Conservation (phyloP, 306 rosid species). For the Trichosanthes cucumerina region DNA sequence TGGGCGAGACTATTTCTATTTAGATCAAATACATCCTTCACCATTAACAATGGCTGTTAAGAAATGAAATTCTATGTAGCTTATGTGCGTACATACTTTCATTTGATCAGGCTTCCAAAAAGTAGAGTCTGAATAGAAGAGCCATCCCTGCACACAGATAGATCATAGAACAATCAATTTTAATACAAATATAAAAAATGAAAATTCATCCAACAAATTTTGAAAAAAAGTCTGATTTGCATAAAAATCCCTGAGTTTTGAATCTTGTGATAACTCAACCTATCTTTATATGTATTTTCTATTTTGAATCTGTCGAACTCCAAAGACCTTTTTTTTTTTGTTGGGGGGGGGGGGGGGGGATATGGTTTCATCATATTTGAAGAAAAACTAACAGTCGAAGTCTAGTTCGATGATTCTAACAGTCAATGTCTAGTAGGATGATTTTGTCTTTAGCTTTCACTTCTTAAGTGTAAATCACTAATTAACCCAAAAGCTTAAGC, state of each 20-base stretch:
- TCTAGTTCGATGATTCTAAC: neutral
- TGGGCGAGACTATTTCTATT: neutral
- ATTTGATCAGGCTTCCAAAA: slow-evolving; percentile 96
- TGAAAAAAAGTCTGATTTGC: neutral
- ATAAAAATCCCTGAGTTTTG: neutral
- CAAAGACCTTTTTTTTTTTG: too few species aligned
- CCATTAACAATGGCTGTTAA: neutral
- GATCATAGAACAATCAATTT: neutral
- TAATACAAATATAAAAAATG: neutral
- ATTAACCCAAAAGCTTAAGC: too few species aligned
- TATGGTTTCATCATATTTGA: too few species aligned
- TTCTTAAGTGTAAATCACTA: too few species aligned
- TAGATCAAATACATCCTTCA: neutral
- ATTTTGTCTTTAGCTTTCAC: neutral
- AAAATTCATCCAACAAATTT: neutral
- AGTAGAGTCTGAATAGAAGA: slow-evolving; percentile 69
- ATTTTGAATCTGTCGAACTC: neutral
- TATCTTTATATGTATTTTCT: neutral
- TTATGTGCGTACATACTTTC: slow-evolving; percentile 37
- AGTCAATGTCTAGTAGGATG: too few species aligned
- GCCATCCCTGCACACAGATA: slow-evolving; percentile 72
- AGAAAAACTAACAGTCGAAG: neutral
- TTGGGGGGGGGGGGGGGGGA: too few species aligned
- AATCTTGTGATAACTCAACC: neutral
- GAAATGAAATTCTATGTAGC: slow-evolving; percentile 2